Percentiles rank a stretch among this genome's conserved stretches.
These are phyloP conservation scores for Tylopilus subfusipes DNA, from an alignment of 768 basidiomycete genomes.

Conservation along the genomic window DNA sequence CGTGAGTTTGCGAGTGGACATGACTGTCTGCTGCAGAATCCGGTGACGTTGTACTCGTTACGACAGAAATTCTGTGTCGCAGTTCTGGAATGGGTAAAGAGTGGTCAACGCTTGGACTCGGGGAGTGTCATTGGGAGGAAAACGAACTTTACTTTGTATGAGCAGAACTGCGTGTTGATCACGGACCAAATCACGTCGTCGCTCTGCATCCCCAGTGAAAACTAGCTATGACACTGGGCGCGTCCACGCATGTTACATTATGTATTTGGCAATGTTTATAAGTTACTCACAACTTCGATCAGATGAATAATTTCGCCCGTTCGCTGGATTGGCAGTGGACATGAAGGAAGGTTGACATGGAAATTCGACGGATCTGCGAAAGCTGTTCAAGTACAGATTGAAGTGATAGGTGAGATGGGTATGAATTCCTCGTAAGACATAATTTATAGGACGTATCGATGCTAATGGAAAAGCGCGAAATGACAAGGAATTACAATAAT, in stretches of 20 bases:
- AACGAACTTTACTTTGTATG: conserved; percentile 98
- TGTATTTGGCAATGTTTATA: no score
- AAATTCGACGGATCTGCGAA: not conserved
- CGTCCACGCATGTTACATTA: not conserved
- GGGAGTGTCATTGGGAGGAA: not conserved
- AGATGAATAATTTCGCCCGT: no score
- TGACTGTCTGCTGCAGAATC: conserved; percentile 90
- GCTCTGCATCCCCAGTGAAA: conserved; percentile 84
- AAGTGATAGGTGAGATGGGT: no score
- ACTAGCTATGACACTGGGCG: no score
- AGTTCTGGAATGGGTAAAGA: conserved; percentile 51
- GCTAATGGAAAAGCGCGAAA: no score
- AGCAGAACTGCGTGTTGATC: conserved; percentile 93
- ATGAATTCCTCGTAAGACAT: no score
- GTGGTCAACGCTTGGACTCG: conserved; percentile 8
- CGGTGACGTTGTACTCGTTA: conserved; percentile 98
- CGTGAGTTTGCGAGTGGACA: conserved; percentile 98
- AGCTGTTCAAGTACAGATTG: no score
- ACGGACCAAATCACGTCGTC: conserved; percentile 99
- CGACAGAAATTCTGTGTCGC: conserved; percentile 96
- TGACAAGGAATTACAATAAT: no score
- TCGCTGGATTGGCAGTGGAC: not conserved
- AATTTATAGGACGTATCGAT: no score
- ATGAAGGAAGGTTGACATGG: not conserved
- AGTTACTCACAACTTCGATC: no score